Percentiles rank a stretch among this genome's conserved stretches.
phyloP scores from a whole-genome alignment of 139 green algal species.

The Auxenochlorella protothecoides region DNA sequence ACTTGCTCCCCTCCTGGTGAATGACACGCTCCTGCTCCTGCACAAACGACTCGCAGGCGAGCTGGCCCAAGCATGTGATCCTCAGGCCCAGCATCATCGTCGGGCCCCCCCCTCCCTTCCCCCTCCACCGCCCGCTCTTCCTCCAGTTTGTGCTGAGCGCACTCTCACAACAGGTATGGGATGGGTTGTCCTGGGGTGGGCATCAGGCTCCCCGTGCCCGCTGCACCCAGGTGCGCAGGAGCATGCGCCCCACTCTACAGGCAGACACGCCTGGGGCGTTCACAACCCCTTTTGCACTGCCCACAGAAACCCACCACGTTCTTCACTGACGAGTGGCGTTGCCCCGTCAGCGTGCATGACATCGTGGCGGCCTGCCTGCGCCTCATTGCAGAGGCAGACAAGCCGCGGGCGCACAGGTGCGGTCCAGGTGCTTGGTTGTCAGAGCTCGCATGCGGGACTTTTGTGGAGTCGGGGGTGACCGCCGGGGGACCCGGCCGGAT shows the following conservation, averaged over 20 bases:
- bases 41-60: no score
- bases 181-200: background rate
- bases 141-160: constrained; percentile 54
- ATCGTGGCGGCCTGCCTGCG: constrained; percentile 4
- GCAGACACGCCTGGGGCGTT: background rate
- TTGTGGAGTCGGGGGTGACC: background rate
- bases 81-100: constrained; percentile 67
- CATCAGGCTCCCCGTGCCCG: background rate
- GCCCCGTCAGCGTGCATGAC: constrained; percentile 23
- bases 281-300: background rate
- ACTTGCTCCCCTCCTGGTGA: no score
- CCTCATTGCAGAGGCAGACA: no score
- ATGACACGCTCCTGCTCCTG: no score
- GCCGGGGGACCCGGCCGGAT: background rate
- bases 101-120: constrained; percentile 43
- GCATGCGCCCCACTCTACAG: background rate
- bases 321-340: constrained; percentile 36
- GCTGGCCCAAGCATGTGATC: constrained; percentile 35
- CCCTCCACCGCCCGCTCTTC: constrained; percentile 44
- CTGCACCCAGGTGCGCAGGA: background rate
- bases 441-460: no score
- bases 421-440: no score
- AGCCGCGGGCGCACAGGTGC: no score
- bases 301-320: constrained; percentile 21
- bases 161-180: constrained; percentile 6